A percentile compares a stretch with the other conserved stretches of the same genome.
phyloP scores from a whole-genome alignment of 2,329 filamentous ascomycete genomes.

The Fusarium drepaniforme region DNA sequence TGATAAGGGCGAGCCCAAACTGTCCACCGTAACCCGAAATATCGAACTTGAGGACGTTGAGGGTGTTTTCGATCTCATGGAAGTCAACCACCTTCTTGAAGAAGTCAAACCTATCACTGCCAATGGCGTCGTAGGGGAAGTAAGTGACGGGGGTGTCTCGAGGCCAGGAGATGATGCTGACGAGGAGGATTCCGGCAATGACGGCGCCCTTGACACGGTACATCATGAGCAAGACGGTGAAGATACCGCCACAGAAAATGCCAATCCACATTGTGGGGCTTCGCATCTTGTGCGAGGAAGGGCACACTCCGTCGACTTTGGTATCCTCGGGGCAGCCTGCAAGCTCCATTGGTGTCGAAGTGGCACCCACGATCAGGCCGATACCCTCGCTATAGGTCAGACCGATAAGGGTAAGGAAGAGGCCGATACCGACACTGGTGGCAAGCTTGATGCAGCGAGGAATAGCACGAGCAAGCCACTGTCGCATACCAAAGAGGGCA shows the following conservation, averaged over 20 bases:
- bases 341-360: constrained; percentile 76
- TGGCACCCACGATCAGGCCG: constrained; percentile 79
- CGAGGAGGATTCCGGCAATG: constrained; percentile 84
- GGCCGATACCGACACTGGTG: constrained; percentile 85
- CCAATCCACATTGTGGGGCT: constrained; percentile 88
- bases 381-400: constrained; percentile 87
- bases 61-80: constrained; percentile 77
- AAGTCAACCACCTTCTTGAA: constrained; percentile 91
- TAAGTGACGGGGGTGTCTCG: constrained; percentile 81
- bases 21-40: constrained; percentile 76
- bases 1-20: constrained; percentile 87
- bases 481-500: constrained; percentile 83
- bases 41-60: constrained; percentile 81
- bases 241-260: constrained; percentile 85
- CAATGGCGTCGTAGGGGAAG: constrained; percentile 79
- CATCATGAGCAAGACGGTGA: constrained; percentile 85
- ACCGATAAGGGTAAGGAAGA: constrained; percentile 83
- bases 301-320: constrained; percentile 62
- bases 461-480: constrained; percentile 88
- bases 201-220: constrained; percentile 90
- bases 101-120: constrained; percentile 82
- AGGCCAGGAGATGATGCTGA: constrained; percentile 92
- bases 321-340: constrained; percentile 73
- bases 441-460: constrained; percentile 89
- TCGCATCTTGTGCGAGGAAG: constrained; percentile 78